These are phyloP conservation scores for Selaginella tamariscina DNA, from an alignment of 75 land plant species.

Conservation along the genomic window DNA sequence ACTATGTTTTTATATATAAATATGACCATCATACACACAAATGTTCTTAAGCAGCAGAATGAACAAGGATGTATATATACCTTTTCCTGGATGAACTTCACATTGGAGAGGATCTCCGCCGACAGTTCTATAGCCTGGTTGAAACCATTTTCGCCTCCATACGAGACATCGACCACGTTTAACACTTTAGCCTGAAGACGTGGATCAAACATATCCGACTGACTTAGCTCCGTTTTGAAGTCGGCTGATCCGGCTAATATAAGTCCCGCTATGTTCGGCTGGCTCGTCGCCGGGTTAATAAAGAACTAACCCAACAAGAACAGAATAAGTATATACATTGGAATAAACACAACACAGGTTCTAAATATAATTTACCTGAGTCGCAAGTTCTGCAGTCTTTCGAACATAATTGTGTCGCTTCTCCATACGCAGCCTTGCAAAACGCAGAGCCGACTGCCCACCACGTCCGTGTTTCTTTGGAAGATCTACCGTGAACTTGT, in stretches of 20 bases:
- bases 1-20: too few relatives aligned
- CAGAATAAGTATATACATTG: too few relatives aligned
- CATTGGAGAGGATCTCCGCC: constrained; percentile 45
- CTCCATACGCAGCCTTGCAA: constrained; percentile 57
- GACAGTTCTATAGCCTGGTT: constrained; percentile 59
- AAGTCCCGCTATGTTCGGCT: constrained; percentile 61
- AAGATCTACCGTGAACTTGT: constrained; percentile 52
- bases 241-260: constrained; percentile 72
- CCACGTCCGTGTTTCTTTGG: constrained; percentile 74
- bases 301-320: too few relatives aligned
- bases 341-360: too few relatives aligned
- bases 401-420: constrained; percentile 60
- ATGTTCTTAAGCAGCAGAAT: too few relatives aligned
- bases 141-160: constrained; percentile 55
- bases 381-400: constrained; percentile 45
- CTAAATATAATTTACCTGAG: too few relatives aligned
- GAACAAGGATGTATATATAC: too few relatives aligned
- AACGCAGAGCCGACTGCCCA: constrained; percentile 62
- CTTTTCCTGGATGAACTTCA: constrained; percentile 56
- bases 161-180: constrained; percentile 54
- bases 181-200: constrained; percentile 53
- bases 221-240: constrained; percentile 63
- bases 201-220: constrained; percentile 82
- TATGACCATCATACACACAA: too few relatives aligned
- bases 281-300: constrained; percentile 64